Base-by-base conservation (phyloP, 2,329 filamentous ascomycete genomes). In the Aureobasidium sp. region DNA sequence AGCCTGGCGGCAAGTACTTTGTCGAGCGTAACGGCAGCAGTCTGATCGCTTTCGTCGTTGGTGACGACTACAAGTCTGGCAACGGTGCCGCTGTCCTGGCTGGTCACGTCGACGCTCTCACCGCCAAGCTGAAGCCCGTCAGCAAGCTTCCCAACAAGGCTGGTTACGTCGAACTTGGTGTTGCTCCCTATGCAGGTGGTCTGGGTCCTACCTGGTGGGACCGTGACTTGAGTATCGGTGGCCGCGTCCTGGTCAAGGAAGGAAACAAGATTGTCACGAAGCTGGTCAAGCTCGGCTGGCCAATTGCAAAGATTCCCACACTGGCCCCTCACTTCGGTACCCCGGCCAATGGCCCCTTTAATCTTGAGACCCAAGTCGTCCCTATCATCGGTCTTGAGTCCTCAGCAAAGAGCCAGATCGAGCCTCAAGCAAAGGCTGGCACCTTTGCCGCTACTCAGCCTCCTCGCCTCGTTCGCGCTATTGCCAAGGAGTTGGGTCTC, bases 201-300 rank as follows among this genome's bases (percentile, higher is more conserved):
- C 76, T 97, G 63, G 94, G 92, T 71, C 79, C 81, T 64, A 97
- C 94, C 0, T 97, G 94, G 94, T 97, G 92, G 93, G 94, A 97
- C 73, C 84, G 94, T 38, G 94, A 99, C 73, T 81, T 99, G 55
- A 87, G 89, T 65, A 88, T 97, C 67, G 94, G 91, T 65, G 94
- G 94, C 40, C 82, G 91, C 46, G 93, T 97, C 4, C 79, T 97
- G 51, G 86, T 97, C 47, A 88, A 86, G 64, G 86, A 96, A 67
- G 75, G 84, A 2, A 87, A 87, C 66, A 95, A 93, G 80, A 90
- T 95, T 37, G 79, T 82, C 23, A 85, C 83, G 31, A 89, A 86
- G 77, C 80, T 97, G 47, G 92, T 96, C 63, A 95, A 95, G 77
- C 79, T 97, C 54, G 89, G 87, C 71, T 96, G 92, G 90, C 93